Evolutionary conservation across 2,329 filamentous ascomycete species (phyloP).

Genomic region (Aureobasidium zeae): DNA sequence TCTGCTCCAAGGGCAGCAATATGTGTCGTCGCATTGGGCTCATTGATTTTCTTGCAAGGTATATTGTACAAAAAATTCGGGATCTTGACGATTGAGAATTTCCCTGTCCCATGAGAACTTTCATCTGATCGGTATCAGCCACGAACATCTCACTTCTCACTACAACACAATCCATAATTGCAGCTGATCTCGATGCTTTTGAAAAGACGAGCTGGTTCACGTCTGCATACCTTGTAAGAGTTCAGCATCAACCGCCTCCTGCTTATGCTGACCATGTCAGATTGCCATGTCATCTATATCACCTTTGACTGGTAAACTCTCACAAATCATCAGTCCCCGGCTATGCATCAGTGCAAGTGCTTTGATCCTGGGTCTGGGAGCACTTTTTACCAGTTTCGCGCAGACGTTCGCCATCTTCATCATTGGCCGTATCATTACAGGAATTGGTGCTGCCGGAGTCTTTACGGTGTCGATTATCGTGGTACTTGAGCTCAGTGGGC

Average conservation of each 20-base stretch:
- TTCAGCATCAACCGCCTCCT: too few relatives aligned
- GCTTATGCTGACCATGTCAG: constrained; percentile 24
- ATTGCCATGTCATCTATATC: constrained; percentile 51
- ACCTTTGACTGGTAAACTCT: constrained; percentile 62
- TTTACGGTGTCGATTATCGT: constrained; percentile 67
- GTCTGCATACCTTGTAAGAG: constrained; percentile 55
- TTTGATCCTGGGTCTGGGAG: constrained; percentile 50
- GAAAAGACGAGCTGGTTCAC: constrained; percentile 71
- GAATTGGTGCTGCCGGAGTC: constrained; percentile 61
- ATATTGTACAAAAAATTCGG: neutral
- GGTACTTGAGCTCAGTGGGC: constrained; percentile 62
- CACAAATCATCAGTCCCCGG: constrained; percentile 63
- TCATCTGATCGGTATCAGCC: constrained; percentile 27
- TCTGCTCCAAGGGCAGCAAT: constrained; percentile 10
- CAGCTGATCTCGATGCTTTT: constrained; percentile 64
- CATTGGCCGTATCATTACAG: constrained; percentile 57
- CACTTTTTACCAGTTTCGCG: constrained; percentile 55
- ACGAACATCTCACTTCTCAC: constrained; percentile 73
- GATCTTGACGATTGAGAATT: too few relatives aligned
- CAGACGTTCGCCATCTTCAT: constrained; percentile 54
- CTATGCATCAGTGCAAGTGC: constrained; percentile 55
- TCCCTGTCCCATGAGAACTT: neutral
- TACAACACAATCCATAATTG: constrained; percentile 69
- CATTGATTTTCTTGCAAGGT: constrained; percentile 29
- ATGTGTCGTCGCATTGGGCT: constrained; percentile 21